These are phyloP conservation scores for Haplosporangium gracile DNA, from an alignment of 192 early-diverging fungal genomes.

Conservation along the genomic window DNA sequence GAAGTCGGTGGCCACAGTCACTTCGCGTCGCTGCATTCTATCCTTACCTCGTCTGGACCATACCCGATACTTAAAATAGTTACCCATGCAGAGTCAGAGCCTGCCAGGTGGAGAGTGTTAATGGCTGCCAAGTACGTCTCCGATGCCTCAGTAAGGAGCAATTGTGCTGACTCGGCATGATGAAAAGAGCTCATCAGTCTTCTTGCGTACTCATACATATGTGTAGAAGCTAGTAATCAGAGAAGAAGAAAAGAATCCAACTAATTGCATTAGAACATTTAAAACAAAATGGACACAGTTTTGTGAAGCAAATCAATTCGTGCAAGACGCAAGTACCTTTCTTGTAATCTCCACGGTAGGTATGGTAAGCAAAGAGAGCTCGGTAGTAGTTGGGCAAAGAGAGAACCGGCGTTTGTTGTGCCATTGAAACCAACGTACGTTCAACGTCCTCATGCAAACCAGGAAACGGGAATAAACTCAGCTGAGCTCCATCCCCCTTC, in stretches of 20 bases:
- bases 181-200: constrained; percentile 15
- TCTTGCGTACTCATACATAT: constrained; percentile 45
- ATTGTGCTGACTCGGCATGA: not conserved
- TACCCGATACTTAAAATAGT: not conserved
- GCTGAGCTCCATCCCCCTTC: constrained; percentile 40
- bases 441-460: constrained; percentile 44
- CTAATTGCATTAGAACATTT: not conserved
- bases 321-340: constrained; percentile 32
- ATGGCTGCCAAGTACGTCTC: constrained; percentile 34
- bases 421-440: constrained; percentile 17
- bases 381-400: constrained; percentile 26
- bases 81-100: constrained; percentile 31
- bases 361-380: constrained; percentile 29
- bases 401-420: constrained; percentile 24
- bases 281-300: not conserved
- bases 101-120: constrained; percentile 41
- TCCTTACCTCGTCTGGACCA: constrained; percentile 21
- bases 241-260: not conserved
- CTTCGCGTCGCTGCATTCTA: too few relatives aligned
- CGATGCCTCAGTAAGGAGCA: constrained; percentile 11
- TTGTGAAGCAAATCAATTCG: not conserved
- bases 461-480: constrained; percentile 37
- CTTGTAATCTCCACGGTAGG: constrained; percentile 36
- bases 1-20: not conserved
- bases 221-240: constrained; percentile 16